A percentile compares a stretch with the other conserved stretches of the same genome.
These are phyloP conservation scores for Pouteria campechiana DNA, from an alignment of 179 eudicot genomes.

Conservation along the genomic window DNA sequence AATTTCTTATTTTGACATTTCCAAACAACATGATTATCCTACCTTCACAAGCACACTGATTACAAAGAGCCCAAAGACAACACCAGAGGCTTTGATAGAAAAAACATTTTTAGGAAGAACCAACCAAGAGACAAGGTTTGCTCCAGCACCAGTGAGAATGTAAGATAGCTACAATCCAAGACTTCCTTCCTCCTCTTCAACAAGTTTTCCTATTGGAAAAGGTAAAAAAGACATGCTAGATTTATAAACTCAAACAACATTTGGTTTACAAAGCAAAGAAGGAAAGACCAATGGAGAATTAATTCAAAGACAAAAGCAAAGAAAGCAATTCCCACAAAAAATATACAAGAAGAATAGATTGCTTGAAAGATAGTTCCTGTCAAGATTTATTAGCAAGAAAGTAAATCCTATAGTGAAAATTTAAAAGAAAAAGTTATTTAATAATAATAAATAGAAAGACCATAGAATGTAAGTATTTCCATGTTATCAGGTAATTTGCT, in stretches of 20 bases:
- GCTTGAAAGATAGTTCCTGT: conserved; percentile 97
- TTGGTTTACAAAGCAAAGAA: not conserved
- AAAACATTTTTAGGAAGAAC: conserved; percentile 86
- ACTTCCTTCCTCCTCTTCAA: conserved; percentile 96
- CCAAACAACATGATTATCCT: conserved; percentile 1
- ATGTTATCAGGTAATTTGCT: not conserved
- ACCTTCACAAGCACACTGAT: conserved; percentile 96
- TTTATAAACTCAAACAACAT: not conserved
- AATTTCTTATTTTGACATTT: not conserved
- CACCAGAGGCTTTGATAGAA: conserved; percentile 98
- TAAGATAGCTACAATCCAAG: conserved; percentile 90
- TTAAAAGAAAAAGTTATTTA: not conserved
- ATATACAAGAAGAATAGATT: conserved; percentile 96
- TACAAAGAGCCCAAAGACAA: conserved; percentile 93
- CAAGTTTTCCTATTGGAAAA: conserved; percentile 74
- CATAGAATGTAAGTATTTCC: not conserved
- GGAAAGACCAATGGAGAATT: too few relatives aligned
- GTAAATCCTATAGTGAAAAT: not conserved
- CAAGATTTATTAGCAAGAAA: conserved; percentile 4
- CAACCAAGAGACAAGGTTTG: conserved; percentile 93
- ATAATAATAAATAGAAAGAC: not conserved
- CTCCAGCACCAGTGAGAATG: conserved; percentile 90
- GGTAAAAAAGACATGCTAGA: not conserved
- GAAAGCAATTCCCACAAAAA: conserved; percentile 47
- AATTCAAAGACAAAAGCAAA: conserved; percentile 2